Conservation (phyloP, 2,329 filamentous ascomycete genomes). For the Nigrospora oryzae region DNA sequence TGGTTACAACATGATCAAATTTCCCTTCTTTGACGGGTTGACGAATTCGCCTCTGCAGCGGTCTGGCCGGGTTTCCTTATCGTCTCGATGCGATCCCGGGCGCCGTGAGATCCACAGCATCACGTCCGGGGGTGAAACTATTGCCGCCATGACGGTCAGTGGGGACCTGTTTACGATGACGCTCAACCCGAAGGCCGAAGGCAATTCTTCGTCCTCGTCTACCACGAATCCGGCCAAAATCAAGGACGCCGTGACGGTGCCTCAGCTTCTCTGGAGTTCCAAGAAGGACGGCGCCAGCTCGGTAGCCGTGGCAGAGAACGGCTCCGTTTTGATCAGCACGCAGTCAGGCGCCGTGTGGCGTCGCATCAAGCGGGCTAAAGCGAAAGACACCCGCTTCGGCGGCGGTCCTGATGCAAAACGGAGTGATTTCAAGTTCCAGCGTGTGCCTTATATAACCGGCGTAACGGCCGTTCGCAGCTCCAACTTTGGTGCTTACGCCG, state of each 20-base stretch:
- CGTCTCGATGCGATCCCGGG: conserved; percentile 54
- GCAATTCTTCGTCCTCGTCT: conserved; percentile 53
- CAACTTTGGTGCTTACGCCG: conserved; percentile 81
- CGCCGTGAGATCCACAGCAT: conserved; percentile 68
- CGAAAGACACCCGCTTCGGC: conserved; percentile 51
- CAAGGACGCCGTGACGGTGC: conserved; percentile 67
- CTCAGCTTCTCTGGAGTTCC: conserved; percentile 81
- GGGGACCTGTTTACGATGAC: conserved; percentile 85
- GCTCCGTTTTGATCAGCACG: conserved; percentile 89
- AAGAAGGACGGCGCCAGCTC: conserved; percentile 82
- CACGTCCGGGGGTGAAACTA: conserved; percentile 79
- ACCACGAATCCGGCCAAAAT: conserved; percentile 93
- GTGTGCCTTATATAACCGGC: conserved; percentile 79
- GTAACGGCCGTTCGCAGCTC: conserved; percentile 81
- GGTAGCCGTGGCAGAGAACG: conserved; percentile 83
- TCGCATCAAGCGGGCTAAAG: conserved; percentile 72
- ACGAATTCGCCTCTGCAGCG: conserved; percentile 55
- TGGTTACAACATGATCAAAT: conserved; percentile 84
- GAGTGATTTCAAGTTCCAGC: conserved; percentile 93
- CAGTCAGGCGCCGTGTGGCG: conserved; percentile 90
- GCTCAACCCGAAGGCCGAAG: conserved; percentile 60
- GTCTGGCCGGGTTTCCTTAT: conserved; percentile 50
- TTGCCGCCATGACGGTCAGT: conserved; percentile 75
- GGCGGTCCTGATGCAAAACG: conserved; percentile 45
- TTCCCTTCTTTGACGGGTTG: conserved; percentile 65